These are phyloP conservation scores for Hypholoma sublateritium DNA, from an alignment of 768 basidiomycete species.

Conservation along the genomic window DNA sequence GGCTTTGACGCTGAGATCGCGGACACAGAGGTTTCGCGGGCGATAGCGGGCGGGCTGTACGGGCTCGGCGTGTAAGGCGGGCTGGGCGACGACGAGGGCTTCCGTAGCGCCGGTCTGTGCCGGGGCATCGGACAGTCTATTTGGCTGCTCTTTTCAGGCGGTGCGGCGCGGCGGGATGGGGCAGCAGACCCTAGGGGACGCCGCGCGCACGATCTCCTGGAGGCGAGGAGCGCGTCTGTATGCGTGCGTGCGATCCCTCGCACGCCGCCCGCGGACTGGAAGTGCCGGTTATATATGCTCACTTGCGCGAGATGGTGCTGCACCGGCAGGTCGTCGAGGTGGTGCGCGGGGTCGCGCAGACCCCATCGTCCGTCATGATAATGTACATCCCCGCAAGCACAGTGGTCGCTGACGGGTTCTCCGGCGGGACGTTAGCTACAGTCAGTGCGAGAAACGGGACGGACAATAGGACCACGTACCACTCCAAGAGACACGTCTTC, in stretches of 20 bases:
- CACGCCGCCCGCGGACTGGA: neutral
- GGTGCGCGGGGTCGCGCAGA: constrained; percentile 70
- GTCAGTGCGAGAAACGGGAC: neutral
- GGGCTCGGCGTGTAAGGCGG: neutral
- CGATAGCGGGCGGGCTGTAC: too few relatives aligned
- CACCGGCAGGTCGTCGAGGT: constrained; percentile 70
- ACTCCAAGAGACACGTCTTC: constrained; percentile 77
- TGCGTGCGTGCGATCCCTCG: neutral
- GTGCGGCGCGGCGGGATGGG: neutral
- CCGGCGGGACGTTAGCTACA: constrained; percentile 32
- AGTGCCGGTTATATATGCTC: constrained; percentile 14
- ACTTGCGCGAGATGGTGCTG: constrained; percentile 78
- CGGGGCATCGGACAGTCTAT: neutral
- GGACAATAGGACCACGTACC: constrained; percentile 48
- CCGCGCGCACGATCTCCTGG: neutral
- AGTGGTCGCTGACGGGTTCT: constrained; percentile 80
- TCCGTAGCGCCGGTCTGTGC: neutral
- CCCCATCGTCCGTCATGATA: constrained; percentile 70
- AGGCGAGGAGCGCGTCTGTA: neutral
- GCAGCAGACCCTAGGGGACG: too few relatives aligned
- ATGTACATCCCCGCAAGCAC: constrained; percentile 90
- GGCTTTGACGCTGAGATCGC: too few relatives aligned
- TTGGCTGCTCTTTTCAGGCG: neutral
- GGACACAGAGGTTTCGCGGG: too few relatives aligned
- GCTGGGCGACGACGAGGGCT: neutral